phyloP scores from a whole-genome alignment of 1,139 yeast genomes.

The Eremothecium coryli region DNA sequence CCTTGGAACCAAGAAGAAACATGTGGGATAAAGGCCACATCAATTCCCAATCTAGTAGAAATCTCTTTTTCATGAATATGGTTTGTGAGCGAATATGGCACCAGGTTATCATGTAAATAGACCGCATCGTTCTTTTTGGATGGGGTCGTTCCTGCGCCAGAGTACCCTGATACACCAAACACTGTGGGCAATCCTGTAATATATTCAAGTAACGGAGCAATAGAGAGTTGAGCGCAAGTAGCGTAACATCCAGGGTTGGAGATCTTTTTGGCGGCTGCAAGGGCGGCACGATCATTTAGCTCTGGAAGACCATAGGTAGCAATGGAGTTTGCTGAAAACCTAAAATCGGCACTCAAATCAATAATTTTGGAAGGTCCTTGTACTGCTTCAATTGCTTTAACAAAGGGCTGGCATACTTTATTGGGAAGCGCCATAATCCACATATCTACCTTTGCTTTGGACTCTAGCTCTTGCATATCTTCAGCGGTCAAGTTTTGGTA shows the following conservation, averaged over 20 bases:
- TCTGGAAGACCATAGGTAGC: constrained; percentile 94
- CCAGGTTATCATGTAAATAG: constrained; percentile 66
- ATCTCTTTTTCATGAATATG: constrained; percentile 95
- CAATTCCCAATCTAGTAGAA: constrained; percentile 63
- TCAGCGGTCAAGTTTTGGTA: constrained; percentile 84
- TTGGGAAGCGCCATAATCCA: constrained; percentile 99
- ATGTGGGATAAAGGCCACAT: constrained; percentile 89
- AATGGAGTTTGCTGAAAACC: constrained; percentile 78
- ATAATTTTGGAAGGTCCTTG: constrained; percentile 61
- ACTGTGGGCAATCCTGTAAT: constrained; percentile 66
- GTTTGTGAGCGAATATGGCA: constrained; percentile 92
- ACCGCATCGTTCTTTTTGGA: constrained; percentile 86
- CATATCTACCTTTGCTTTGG: constrained; percentile 70
- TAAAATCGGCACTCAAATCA: constrained; percentile 90
- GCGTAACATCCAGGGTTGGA: constrained; percentile 99
- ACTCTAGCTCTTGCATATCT: constrained; percentile 72
- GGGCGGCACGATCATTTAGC: constrained; percentile 52
- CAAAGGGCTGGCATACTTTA: constrained; percentile 96
- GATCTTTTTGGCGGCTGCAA: constrained; percentile 70
- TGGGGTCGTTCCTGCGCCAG: constrained; percentile 99
- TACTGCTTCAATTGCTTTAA: constrained; percentile 77
- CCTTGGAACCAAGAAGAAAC: constrained; percentile 99
- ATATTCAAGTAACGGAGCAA: constrained; percentile 68
- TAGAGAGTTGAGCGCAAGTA: constrained; percentile 90
- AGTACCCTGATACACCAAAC: constrained; percentile 95